Base-by-base conservation (phyloP, 305 asterid genomes). In the Withania somnifera region DNA sequence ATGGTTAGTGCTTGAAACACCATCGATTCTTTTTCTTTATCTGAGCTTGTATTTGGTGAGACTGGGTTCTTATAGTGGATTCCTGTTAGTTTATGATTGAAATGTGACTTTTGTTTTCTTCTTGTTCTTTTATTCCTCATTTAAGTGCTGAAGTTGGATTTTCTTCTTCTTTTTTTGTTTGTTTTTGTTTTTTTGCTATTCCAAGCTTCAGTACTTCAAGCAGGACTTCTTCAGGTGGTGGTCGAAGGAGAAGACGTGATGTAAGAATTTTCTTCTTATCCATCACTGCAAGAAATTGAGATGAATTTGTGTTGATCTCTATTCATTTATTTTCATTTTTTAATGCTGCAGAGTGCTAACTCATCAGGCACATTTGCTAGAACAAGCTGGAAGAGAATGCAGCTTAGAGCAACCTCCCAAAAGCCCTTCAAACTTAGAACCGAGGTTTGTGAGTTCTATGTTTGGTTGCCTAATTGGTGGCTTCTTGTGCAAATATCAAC, bases 371-470 rank as follows among this genome's bases (percentile, higher is more conserved):
- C 88, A 45, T 86, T 85, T 66, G 83, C 85, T 66, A 87, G 93
- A 83, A 83, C 93, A 85, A 88, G 81, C 7, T 82, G 92, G 92
- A 92, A 86, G 86, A 91, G 77, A 78, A 83, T 82, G 84, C 86
- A 86, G 68, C 82, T 0, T 14, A 88, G 63, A 86, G 86, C 87
- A 40, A 91, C 93, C 80, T 85, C 90, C 61, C 92, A 85, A 57
- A 89, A 87, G 86, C 95, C 95, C 78, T 91, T 91, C 88, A 89
- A 84, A 90, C 95, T 91, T 28, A 84, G 86, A 83, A 92, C 96
- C 17, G 96, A 92, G 96, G 96, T 91, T 83, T 50, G 89, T 84
- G 63, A 75, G 34, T 82, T 58, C 42, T 80, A 54, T 78, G 57
- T 45, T 50, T 73, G 66, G 52, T 84, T 77, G 5, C 22, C 30